These are phyloP conservation scores for Eucalyptus guilfoylei DNA, from an alignment of 345 rosid genomes.

Conservation along the genomic window DNA sequence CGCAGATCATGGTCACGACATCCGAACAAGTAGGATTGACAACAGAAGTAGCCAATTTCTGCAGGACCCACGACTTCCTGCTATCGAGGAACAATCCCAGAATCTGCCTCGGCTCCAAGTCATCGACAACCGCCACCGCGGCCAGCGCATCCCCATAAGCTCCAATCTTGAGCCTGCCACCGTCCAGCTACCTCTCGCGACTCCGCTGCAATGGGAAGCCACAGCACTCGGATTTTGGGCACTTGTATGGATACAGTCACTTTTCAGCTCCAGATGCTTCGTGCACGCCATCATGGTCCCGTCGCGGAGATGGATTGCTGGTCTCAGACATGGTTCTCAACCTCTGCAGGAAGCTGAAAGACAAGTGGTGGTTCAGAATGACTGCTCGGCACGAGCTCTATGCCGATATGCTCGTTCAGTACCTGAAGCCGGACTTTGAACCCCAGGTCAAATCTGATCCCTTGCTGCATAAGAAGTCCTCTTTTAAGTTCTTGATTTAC, in stretches of 20 bases:
- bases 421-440: conserved; percentile 60
- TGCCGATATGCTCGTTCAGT: conserved; percentile 39
- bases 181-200: conserved; percentile 72
- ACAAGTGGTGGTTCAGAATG: conserved; percentile 85
- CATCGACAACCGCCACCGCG: conserved; percentile 74
- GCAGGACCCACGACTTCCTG: conserved; percentile 69
- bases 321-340: conserved; percentile 80
- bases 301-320: conserved; percentile 61
- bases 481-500: not conserved
- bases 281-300: conserved; percentile 76
- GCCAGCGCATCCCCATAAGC: conserved; percentile 78
- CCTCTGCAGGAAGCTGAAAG: conserved; percentile 83
- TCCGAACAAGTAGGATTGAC: conserved; percentile 15
- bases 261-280: conserved; percentile 65
- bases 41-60: conserved; percentile 39
- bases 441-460: conserved; percentile 71
- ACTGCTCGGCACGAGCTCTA: conserved; percentile 68
- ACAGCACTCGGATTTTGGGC: conserved; percentile 75
- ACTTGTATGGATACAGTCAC: conserved; percentile 86
- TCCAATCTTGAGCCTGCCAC: conserved; percentile 31
- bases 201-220: conserved; percentile 85
- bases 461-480: conserved; percentile 35
- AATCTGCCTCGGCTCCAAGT: conserved; percentile 57
- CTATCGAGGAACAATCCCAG: conserved; percentile 65
- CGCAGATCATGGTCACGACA: conserved; percentile 49